Base-by-base conservation (phyloP, 2,329 filamentous ascomycete species). In the Trichoderma citrinoviride region DNA sequence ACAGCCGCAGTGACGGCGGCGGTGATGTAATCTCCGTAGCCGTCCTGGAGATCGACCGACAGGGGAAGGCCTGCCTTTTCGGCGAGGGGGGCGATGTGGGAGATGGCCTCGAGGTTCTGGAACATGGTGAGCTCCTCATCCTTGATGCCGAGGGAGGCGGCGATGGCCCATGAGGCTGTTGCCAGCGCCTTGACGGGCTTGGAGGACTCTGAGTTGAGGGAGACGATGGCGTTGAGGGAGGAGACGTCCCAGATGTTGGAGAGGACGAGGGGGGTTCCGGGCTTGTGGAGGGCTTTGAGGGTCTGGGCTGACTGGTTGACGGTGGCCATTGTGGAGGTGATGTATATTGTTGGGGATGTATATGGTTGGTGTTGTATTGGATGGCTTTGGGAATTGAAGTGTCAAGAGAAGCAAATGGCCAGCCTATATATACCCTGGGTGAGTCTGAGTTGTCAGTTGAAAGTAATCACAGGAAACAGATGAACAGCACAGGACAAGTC, bases 31-130 rank as follows among this genome's bases (percentile, higher is more conserved):
- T 78, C 73, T 2, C 81, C 82, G 67, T 87, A 89, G 0, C 85
- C 86, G 69, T 89, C 86, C 72, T 88, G 85, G 2, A 88, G 71
- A 69, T 89, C 86, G 5, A 82, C 83, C 0, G 82, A 84, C 0
- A 89, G 72, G 0, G 85, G 83, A 2, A 83, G 74, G 6, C 76
- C 73, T 43, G 77, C 73, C 14, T 75, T 69, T 12, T 71, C 71
- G 14, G 79, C 79, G 4, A 82, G 72, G 2, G 76, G 73, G 0
- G 80, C 79, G 64, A 88, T 79, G 12, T 73, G 73, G 4, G 72
- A 68, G 41, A 84, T 76, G 12, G 80, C 80, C 1, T 76, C 73
- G 40, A 88, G 74, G 67, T 87, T 87, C 41, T 80, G 76, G 3
- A 82, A 74, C 15, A 83, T 75, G 0, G 78, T 80, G 25, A 89